phyloP scores from a whole-genome alignment of 495 filamentous ascomycete species.

The Penicillium flavigenum region DNA sequence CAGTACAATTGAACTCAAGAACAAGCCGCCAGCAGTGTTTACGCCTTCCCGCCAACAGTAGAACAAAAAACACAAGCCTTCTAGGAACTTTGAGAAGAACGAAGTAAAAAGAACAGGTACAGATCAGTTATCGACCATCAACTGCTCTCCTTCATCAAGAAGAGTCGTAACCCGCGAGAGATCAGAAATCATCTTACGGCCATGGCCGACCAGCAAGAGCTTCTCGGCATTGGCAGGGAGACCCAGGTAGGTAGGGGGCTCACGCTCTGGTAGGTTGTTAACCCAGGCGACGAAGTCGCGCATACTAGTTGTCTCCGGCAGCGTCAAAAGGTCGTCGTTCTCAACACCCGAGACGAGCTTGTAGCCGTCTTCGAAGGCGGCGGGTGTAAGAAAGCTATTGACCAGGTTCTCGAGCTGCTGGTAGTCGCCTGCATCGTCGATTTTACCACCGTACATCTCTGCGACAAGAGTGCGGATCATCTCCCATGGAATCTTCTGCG shows the following conservation, averaged over 20 bases:
- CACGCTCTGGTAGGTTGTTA: constrained; percentile 84
- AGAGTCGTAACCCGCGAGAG: constrained; percentile 77
- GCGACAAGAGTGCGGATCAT: constrained; percentile 90
- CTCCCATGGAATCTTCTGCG: constrained; percentile 92
- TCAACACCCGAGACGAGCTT: constrained; percentile 71
- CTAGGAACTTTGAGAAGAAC: background rate
- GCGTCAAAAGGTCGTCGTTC: constrained; percentile 62
- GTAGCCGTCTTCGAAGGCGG: constrained; percentile 88
- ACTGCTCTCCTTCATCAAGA: constrained; percentile 90
- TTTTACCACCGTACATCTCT: constrained; percentile 96
- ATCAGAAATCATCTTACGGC: constrained; percentile 80
- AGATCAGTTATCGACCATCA: constrained; percentile 65
- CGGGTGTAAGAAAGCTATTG: constrained; percentile 71
- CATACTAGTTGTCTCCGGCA: constrained; percentile 77
- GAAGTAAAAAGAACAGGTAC: background rate
- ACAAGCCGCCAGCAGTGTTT: constrained; percentile 26
- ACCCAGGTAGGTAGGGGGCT: constrained; percentile 95
- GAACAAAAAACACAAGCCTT: background rate
- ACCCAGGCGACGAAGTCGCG: constrained; percentile 92
- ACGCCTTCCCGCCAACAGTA: background rate
- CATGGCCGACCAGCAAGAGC: constrained; percentile 85
- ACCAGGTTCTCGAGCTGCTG: constrained; percentile 68
- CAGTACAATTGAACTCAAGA: constrained; percentile 13
- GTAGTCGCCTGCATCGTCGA: constrained; percentile 91
- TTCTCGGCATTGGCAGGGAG: constrained; percentile 97